Evolutionary conservation across 2,329 filamentous ascomycete species (phyloP), one percentile per base, ranked within the genome.

Genomic region (Colletotrichum sp.): DNA sequence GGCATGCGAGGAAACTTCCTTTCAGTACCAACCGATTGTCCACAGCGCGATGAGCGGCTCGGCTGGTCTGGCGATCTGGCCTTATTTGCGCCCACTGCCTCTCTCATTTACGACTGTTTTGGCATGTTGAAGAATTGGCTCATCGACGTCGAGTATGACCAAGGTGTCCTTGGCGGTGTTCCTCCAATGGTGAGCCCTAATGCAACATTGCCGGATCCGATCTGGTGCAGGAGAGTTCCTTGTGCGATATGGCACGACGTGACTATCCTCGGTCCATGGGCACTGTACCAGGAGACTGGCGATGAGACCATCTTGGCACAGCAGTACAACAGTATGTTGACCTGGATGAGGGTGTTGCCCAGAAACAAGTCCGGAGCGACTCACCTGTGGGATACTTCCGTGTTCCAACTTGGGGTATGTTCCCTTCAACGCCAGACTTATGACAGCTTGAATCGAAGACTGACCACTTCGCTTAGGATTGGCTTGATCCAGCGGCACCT

Each of bases 401-500:
- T 69, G 0, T 73, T 67, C 34, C 75, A 76, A 13, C 71, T 76
- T 15, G 75, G 75, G 7, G 75, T 76, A 74, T 10, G 67, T 60
- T 2, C 1, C 10, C 3, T 18, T n/a, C 13, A 12, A 34, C 21
- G 4, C 12, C 8, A 13, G 12, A 13, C 18, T 8, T 55, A 3
- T 15, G 16, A 21, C 52, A 13, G 1, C 7, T 55, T 24, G 18
- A 55, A 21, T 0, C 3, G 13, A 44, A 26, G 6, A 60, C 39
- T 8, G 13, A 62, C 89, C 89, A 90, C 88, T 36, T n/a, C 15
- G 12, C 12, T 3, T 24, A 75, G 71, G 75, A 84, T 69, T 84
- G 83, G 83, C 79, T 84, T 3, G 83, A 84, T 66, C 83, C 83
- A 2, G 76, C 76, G 39, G 83, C 83, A 2, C 81, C 83, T 6